These are phyloP conservation scores for Spatholobus suberectus DNA, from an alignment of 306 rosid genomes.

Conservation along the genomic window DNA sequence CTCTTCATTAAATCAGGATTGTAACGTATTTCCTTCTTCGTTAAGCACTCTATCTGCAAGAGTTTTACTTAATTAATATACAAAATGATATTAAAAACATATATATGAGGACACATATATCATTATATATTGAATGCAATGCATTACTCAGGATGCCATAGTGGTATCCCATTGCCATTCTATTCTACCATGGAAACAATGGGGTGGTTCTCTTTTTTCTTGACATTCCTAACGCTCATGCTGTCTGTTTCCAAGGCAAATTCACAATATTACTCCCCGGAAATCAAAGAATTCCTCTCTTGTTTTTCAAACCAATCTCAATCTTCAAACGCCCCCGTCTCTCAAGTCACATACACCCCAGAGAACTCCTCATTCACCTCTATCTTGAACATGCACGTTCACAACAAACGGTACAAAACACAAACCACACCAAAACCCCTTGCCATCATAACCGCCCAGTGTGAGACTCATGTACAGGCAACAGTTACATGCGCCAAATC, in stretches of 20 bases:
- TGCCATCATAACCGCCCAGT: slow-evolving; percentile 16
- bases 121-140: background rate
- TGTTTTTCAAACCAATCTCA: background rate
- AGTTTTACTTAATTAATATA: no score
- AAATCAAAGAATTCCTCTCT: background rate
- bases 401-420: slow-evolving; percentile 28
- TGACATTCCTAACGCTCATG: background rate
- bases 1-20: background rate
- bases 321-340: background rate
- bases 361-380: background rate
- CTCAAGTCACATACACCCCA: slow-evolving; percentile 4
- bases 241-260: background rate
- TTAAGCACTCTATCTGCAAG: background rate
- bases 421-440: slow-evolving; percentile 39
- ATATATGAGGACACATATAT: background rate
- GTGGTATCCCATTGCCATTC: background rate
- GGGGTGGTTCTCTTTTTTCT: background rate
- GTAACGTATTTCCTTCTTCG: background rate
- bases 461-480: slow-evolving; percentile 22
- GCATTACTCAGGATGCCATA: background rate
- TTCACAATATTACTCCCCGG: background rate
- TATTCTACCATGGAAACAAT: background rate
- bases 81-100: background rate
- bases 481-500: slow-evolving; percentile 41
- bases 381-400: slow-evolving; percentile 30